These are phyloP conservation scores for Circinella minor DNA, from an alignment of 371 early-diverging fungal species.

Conservation along the genomic window DNA sequence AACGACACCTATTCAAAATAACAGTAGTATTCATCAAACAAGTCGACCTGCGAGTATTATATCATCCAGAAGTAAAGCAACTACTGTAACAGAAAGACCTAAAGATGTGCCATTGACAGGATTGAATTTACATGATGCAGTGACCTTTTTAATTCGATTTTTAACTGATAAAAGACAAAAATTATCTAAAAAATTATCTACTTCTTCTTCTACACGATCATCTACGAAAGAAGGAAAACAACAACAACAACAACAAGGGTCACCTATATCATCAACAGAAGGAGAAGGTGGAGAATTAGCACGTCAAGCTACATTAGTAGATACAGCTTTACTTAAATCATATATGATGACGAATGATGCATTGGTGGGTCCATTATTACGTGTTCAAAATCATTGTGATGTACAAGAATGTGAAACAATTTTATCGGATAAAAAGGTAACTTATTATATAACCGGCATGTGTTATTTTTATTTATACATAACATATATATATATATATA, in stretches of 20 bases:
- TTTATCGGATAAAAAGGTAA: slow-evolving; percentile 71
- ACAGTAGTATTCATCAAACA: slow-evolving; percentile 1
- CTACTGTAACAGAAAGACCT: slow-evolving; percentile 18
- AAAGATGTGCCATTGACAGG: slow-evolving; percentile 41
- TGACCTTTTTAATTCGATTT: slow-evolving; percentile 68
- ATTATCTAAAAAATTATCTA: slow-evolving; percentile 49
- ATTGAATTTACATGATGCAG: slow-evolving; percentile 62
- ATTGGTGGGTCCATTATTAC: slow-evolving; percentile 85
- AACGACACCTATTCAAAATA: not conserved
- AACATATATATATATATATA: too few species aligned
- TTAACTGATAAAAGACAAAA: slow-evolving; percentile 74
- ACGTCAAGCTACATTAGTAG: slow-evolving; percentile 77
- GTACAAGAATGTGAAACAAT: slow-evolving; percentile 81
- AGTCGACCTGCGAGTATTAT: slow-evolving; percentile 37
- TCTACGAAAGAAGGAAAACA: slow-evolving; percentile 5
- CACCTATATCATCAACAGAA: not conserved
- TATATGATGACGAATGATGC: slow-evolving; percentile 81
- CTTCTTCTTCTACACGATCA: not conserved
- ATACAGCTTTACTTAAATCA: slow-evolving; percentile 87
- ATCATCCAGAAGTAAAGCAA: slow-evolving; percentile 36
- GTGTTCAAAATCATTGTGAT: slow-evolving; percentile 89
- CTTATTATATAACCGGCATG: not conserved
- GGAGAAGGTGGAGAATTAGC: slow-evolving; percentile 49
- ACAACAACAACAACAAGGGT: too few species aligned
- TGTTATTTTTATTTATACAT: too few species aligned